Evolutionary conservation across 192 early-diverging fungal species (phyloP).

Genomic region (Gonapodya prolifera): DNA sequence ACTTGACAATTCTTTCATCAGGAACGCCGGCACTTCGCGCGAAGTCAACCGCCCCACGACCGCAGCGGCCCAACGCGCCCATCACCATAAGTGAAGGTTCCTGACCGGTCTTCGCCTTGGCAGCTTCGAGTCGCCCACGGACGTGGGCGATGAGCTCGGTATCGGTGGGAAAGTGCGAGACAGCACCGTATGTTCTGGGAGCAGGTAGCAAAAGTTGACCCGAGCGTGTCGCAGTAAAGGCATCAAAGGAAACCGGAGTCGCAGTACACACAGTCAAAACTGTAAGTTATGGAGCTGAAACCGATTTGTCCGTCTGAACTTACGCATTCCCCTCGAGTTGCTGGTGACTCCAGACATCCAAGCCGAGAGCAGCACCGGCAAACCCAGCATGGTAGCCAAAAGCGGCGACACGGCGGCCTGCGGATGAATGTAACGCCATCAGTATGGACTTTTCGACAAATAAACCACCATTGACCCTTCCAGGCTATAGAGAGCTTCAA

Average conservation of each 20-base stretch:
- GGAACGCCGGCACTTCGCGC: slow-evolving; percentile 70
- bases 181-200: slow-evolving; percentile 48
- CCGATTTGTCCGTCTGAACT: neutral
- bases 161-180: slow-evolving; percentile 78
- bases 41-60: slow-evolving; percentile 75
- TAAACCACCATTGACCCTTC: too few species aligned
- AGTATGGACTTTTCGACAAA: too few species aligned
- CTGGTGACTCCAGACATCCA: slow-evolving; percentile 86
- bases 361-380: slow-evolving; percentile 80
- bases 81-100: slow-evolving; percentile 87
- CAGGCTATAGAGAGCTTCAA: too few species aligned
- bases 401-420: slow-evolving; percentile 82
- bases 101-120: slow-evolving; percentile 42
- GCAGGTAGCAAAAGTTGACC: neutral
- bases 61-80: slow-evolving; percentile 93
- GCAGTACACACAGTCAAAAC: too few species aligned
- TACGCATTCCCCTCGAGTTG: slow-evolving; percentile 24
- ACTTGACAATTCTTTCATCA: slow-evolving; percentile 72
- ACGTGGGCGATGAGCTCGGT: slow-evolving; percentile 58
- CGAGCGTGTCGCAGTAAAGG: too few species aligned
- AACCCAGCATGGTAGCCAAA: slow-evolving; percentile 97
- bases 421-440: too few species aligned
- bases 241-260: too few species aligned
- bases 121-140: slow-evolving; percentile 42
- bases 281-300: too few species aligned